Evolutionary conservation across 2,329 filamentous ascomycete genomes (phyloP).

Genomic region (Colletotrichum acutatum): DNA sequence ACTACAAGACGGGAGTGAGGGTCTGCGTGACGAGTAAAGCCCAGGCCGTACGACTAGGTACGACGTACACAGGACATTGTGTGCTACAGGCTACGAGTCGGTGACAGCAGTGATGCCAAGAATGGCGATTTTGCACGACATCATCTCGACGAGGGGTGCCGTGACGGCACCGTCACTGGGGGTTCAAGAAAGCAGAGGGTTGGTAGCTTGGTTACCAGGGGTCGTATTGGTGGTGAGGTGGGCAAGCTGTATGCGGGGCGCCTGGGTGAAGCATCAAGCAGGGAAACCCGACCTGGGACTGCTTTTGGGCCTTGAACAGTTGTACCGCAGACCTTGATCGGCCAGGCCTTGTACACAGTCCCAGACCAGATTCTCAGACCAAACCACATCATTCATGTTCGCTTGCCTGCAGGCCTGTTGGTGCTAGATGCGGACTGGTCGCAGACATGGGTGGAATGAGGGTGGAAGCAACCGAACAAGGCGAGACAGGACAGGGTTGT

Average conservation of each 20-base stretch:
- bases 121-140: slow-evolving; percentile 35
- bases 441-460: neutral
- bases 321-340: no score
- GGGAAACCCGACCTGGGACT: slow-evolving; percentile 2
- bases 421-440: neutral
- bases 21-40: slow-evolving; percentile 14
- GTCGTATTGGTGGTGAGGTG: slow-evolving; percentile 4
- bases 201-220: slow-evolving; percentile 17
- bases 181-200: slow-evolving; percentile 13
- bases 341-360: no score
- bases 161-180: slow-evolving; percentile 11
- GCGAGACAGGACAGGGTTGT: slow-evolving; percentile 5
- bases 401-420: neutral
- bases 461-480: neutral
- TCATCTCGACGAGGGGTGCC: slow-evolving; percentile 26
- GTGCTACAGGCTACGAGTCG: slow-evolving; percentile 24
- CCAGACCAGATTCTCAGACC: neutral
- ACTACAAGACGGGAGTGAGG: slow-evolving; percentile 1
- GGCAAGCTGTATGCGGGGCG: slow-evolving; percentile 22
- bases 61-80: neutral
- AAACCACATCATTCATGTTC: neutral
- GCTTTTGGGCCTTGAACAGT: neutral
- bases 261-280: slow-evolving; percentile 30
- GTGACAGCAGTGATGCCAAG: slow-evolving; percentile 33
- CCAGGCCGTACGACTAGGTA: slow-evolving; percentile 19